Evolutionary conservation across 352 stramenopile genomes (phyloP).

Genomic region (Phytophthora sojae): DNA sequence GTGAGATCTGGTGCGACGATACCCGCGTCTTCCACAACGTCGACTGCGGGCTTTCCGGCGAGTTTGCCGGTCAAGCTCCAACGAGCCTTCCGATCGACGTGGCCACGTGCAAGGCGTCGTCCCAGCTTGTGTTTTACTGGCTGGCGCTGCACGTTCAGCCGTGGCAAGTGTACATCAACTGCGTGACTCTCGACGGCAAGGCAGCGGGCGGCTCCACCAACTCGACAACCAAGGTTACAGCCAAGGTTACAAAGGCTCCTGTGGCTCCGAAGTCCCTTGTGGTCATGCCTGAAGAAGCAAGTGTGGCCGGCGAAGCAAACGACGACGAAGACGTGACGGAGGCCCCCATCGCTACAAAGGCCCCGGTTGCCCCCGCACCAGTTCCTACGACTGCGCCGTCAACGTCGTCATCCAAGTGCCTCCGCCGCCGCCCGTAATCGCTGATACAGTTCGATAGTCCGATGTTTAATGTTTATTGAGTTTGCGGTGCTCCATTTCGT

Average conservation of each 20-base stretch:
- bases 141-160: conserved; percentile 43
- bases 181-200: conserved; percentile 32
- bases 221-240: too few relatives aligned
- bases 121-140: conserved; percentile 53
- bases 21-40: conserved; percentile 47
- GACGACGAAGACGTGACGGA: not conserved
- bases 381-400: conserved; percentile 18
- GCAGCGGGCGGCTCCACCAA: conserved; percentile 5
- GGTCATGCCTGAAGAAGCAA: conserved; percentile 8
- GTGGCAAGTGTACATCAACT: conserved; percentile 61
- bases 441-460: not conserved
- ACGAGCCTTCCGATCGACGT: conserved; percentile 47
- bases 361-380: not conserved
- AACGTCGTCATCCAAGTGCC: conserved; percentile 25
- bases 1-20: conserved; percentile 57
- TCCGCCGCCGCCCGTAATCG: conserved; percentile 18
- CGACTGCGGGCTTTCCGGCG: conserved; percentile 34
- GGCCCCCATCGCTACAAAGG: conserved; percentile 2
- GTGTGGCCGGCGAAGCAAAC: conserved; percentile 8
- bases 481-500: not conserved
- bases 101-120: conserved; percentile 33
- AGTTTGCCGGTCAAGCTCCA: conserved; percentile 30
- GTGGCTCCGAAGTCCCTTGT: not conserved
- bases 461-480: not conserved
- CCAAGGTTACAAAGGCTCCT: conserved; percentile 2